Evolutionary conservation across 1,139 yeast genomes (phyloP).

Genomic region (Meyerozyma elateridarum): DNA sequence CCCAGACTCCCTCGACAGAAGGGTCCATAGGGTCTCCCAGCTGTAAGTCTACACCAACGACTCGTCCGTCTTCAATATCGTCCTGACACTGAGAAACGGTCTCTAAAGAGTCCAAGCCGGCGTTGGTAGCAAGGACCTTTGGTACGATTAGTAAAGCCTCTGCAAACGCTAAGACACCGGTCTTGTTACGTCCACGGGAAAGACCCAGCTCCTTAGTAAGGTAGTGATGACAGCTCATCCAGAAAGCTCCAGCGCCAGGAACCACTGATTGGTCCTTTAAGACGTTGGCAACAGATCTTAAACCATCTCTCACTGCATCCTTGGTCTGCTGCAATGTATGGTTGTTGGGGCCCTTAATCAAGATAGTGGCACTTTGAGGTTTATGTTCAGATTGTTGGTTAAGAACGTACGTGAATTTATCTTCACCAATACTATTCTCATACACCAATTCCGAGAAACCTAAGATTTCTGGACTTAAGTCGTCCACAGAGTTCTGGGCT

Average conservation of each 20-base stretch:
- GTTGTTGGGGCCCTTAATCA: slow-evolving; percentile 89
- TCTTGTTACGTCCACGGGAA: slow-evolving; percentile 77
- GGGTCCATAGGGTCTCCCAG: slow-evolving; percentile 98
- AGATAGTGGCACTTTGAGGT: slow-evolving; percentile 87
- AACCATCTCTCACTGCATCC: slow-evolving; percentile 96
- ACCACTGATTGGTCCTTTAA: slow-evolving; percentile 78
- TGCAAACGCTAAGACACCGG: slow-evolving; percentile 90
- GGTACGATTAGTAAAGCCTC: slow-evolving; percentile 90
- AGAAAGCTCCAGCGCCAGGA: slow-evolving; percentile 98
- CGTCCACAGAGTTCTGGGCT: slow-evolving; percentile 97
- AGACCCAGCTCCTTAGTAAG: slow-evolving; percentile 44
- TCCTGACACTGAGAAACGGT: slow-evolving; percentile 88
- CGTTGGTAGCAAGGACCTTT: slow-evolving; percentile 86
- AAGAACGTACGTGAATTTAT: slow-evolving; percentile 83
- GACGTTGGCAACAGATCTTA: slow-evolving; percentile 91
- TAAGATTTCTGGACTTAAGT: slow-evolving; percentile 73
- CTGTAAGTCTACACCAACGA: slow-evolving; percentile 85
- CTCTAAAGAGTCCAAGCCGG: slow-evolving; percentile 91
- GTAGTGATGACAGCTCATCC: slow-evolving; percentile 73
- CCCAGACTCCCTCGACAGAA: slow-evolving; percentile 92
- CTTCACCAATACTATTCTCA: slow-evolving; percentile 94
- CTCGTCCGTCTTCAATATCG: slow-evolving; percentile 74
- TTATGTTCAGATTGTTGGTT: slow-evolving; percentile 62
- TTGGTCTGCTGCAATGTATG: slow-evolving; percentile 88
- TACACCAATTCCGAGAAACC: slow-evolving; percentile 91